Evolutionary conservation across 2,329 filamentous ascomycete genomes (phyloP).

Genomic region (Calonectria henricotiae): DNA sequence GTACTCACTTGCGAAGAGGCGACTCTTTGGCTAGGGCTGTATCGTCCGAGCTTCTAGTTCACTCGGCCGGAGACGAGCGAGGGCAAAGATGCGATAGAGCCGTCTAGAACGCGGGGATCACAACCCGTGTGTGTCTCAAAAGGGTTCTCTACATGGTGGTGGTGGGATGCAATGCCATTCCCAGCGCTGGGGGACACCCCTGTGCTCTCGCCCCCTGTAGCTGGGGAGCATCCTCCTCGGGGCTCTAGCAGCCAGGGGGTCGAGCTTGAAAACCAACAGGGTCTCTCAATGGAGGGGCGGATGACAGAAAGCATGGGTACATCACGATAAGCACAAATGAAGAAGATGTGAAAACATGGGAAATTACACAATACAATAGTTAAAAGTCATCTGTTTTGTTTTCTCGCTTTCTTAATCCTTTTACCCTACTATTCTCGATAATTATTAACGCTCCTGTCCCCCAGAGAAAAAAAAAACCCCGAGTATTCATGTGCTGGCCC

Average conservation of each 20-base stretch:
- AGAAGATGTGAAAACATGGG: no score
- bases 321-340: no score
- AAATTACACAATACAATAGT: no score
- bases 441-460: no score
- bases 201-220: constrained; percentile 21
- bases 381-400: no score
- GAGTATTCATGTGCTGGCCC: no score
- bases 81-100: neutral
- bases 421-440: no score
- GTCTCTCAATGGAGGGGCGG: neutral
- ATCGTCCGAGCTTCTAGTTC: constrained; percentile 34
- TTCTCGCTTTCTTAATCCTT: no score
- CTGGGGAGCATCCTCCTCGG: constrained; percentile 33
- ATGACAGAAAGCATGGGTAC: no score
- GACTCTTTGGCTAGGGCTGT: neutral
- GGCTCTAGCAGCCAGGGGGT: neutral
- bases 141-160: constrained; percentile 6
- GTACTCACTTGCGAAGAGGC: neutral
- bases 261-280: neutral
- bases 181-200: constrained; percentile 36
- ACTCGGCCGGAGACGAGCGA: constrained; percentile 44
- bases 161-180: constrained; percentile 40
- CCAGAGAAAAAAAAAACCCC: no score
- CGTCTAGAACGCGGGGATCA: constrained; percentile 44
- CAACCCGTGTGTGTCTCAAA: constrained; percentile 19